phyloP scores from a whole-genome alignment of 1,139 yeast species.

The Lodderomyces elongisporus region DNA sequence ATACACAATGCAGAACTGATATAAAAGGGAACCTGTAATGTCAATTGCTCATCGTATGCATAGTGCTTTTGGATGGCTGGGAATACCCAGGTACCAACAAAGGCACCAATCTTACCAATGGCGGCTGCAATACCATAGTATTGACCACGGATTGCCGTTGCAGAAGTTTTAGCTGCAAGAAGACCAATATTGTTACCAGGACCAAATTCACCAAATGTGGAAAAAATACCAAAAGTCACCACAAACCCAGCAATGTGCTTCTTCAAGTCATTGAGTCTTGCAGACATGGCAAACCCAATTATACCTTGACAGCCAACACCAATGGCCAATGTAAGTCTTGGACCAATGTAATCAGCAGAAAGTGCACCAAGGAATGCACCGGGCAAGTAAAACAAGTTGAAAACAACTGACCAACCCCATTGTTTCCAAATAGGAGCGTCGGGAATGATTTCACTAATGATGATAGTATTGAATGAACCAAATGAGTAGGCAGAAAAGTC shows the following conservation, averaged over 20 bases:
- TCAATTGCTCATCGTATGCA: conserved; percentile 29
- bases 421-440: conserved; percentile 48
- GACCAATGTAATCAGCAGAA: conserved; percentile 82
- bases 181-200: conserved; percentile 92
- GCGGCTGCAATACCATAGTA: conserved; percentile 93
- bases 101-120: conserved; percentile 85
- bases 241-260: conserved; percentile 70
- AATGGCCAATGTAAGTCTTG: conserved; percentile 65
- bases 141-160: conserved; percentile 86
- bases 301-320: conserved; percentile 74
- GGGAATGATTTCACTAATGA: conserved; percentile 56
- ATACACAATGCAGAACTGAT: conserved; percentile 74
- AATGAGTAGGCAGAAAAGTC: conserved; percentile 86
- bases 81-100: conserved; percentile 84
- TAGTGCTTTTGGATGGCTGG: conserved; percentile 57
- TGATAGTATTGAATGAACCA: conserved; percentile 73
- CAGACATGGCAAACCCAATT: conserved; percentile 86
- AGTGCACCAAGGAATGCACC: conserved; percentile 84
- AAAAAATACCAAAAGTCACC: conserved; percentile 82
- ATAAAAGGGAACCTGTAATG: conserved; percentile 75
- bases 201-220: conserved; percentile 87
- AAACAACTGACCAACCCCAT: conserved; percentile 90
- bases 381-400: conserved; percentile 83
- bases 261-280: conserved; percentile 50
- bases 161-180: conserved; percentile 78